These are phyloP conservation scores for Silene noctiflora DNA, from an alignment of 179 eudicot genomes.

Conservation along the genomic window DNA sequence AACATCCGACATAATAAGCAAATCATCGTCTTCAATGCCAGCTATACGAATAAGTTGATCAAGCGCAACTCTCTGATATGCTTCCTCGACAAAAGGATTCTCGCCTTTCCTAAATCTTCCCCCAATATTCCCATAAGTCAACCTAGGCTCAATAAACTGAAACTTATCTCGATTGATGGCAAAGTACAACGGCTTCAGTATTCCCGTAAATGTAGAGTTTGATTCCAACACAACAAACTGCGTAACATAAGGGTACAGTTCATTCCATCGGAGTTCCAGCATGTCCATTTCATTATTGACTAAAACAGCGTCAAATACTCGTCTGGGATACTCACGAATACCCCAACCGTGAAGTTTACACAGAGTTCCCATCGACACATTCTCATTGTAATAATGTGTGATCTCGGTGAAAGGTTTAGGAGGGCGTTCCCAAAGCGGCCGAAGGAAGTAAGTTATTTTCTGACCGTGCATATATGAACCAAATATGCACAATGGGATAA, in stretches of 20 bases:
- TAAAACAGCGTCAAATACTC: slow-evolving; percentile 41
- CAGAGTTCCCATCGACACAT: slow-evolving; percentile 39
- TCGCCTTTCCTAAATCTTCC: neutral
- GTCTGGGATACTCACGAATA: slow-evolving; percentile 41
- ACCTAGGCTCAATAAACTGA: neutral
- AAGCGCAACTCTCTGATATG: neutral
- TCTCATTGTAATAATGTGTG: slow-evolving; percentile 41
- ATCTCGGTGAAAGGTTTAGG: slow-evolving; percentile 36
- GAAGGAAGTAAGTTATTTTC: slow-evolving; percentile 40
- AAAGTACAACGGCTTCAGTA: neutral
- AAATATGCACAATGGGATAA: slow-evolving; percentile 29
- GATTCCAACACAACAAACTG: neutral
- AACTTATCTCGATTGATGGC: neutral
- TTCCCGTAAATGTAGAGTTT: neutral
- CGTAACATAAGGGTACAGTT: neutral
- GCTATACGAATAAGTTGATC: neutral
- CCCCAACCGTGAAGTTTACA: slow-evolving; percentile 47
- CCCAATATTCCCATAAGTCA: neutral
- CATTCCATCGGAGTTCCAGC: slow-evolving; percentile 31
- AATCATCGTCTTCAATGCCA: neutral
- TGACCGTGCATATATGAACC: slow-evolving; percentile 41
- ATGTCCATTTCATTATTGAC: slow-evolving; percentile 42
- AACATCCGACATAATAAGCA: neutral
- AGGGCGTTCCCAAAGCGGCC: slow-evolving; percentile 45
- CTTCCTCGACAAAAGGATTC: neutral